These are phyloP conservation scores for Phytophthora nicotianae DNA, from an alignment of 352 stramenopile genomes.

Conservation along the genomic window DNA sequence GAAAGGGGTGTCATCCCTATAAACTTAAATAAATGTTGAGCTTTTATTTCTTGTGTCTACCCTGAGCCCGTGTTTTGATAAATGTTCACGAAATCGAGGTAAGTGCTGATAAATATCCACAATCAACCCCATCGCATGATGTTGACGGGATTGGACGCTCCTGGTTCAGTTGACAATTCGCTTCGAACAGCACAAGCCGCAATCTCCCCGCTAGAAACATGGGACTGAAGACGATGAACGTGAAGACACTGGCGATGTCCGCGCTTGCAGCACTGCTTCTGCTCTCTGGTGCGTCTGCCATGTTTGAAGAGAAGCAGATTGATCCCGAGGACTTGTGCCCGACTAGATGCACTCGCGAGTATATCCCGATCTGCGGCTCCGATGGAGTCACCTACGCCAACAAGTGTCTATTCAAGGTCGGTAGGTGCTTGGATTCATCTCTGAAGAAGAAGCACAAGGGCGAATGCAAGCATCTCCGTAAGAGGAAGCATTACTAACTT, in stretches of 20 bases:
- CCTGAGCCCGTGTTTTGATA: no score
- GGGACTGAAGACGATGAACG: slow-evolving; percentile 2
- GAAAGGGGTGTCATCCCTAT: no score
- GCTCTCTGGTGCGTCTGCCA: slow-evolving; percentile 1
- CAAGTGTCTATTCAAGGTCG: slow-evolving; percentile 15
- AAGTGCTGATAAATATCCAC: no score
- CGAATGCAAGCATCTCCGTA: no score
- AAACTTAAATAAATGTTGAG: no score
- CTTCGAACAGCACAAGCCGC: slow-evolving; percentile 11
- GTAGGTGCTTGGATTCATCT: neutral
- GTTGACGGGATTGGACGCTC: neutral
- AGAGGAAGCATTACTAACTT: no score
- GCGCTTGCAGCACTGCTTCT: slow-evolving; percentile 14
- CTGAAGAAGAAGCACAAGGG: slow-evolving; percentile 8
- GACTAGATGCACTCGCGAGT: slow-evolving; percentile 21
- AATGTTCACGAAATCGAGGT: no score
- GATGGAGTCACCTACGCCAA: slow-evolving; percentile 14
- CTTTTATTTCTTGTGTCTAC: no score
- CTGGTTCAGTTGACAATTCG: slow-evolving; percentile 2
- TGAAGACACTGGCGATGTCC: slow-evolving; percentile 17
- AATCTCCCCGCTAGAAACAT: neutral
- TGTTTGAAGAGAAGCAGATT: neutral
- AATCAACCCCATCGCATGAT: slow-evolving; percentile 11
- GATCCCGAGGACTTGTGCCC: slow-evolving; percentile 14
- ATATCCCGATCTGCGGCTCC: slow-evolving; percentile 11